Conservation (phyloP, 495 filamentous ascomycete genomes). For the Neurospora sp. region DNA sequence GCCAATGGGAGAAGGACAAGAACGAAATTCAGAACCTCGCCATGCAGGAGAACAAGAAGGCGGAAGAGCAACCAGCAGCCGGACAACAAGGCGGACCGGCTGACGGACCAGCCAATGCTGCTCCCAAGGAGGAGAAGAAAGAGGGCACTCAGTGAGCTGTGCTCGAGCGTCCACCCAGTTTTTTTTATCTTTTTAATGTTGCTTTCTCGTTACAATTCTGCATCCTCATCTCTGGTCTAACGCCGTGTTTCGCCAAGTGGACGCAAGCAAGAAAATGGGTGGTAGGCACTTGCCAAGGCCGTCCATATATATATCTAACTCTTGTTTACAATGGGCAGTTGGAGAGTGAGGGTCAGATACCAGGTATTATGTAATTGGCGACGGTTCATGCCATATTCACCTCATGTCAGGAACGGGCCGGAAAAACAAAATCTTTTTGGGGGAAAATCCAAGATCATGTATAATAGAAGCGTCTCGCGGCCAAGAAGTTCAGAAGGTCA, state of each 20-base stretch:
- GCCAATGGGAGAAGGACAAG: constrained; percentile 79
- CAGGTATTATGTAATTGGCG: neutral
- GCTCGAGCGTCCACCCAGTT: neutral
- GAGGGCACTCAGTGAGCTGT: neutral
- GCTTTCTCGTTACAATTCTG: neutral
- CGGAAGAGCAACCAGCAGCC: constrained; percentile 9
- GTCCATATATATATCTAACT: neutral
- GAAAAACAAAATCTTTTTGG: constrained; percentile 7
- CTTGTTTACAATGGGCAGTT: neutral
- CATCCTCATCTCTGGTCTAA: neutral
- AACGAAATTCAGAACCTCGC: constrained; percentile 59
- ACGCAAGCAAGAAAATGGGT: neutral
- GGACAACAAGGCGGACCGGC: constrained; percentile 5
- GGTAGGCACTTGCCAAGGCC: neutral
- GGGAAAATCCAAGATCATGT: constrained; percentile 9
- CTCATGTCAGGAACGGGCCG: constrained; percentile 1
- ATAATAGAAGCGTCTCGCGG: constrained; percentile 5
- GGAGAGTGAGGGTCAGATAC: constrained; percentile 1
- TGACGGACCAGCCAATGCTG: neutral
- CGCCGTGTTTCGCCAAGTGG: neutral
- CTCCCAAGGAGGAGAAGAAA: constrained; percentile 1
- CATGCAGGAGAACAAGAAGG: constrained; percentile 38
- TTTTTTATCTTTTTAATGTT: neutral
- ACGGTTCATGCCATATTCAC: neutral
- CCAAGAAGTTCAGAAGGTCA: constrained; percentile 5